Conservation (phyloP, 768 basidiomycete genomes). For the Cantharellus anzutake region DNA sequence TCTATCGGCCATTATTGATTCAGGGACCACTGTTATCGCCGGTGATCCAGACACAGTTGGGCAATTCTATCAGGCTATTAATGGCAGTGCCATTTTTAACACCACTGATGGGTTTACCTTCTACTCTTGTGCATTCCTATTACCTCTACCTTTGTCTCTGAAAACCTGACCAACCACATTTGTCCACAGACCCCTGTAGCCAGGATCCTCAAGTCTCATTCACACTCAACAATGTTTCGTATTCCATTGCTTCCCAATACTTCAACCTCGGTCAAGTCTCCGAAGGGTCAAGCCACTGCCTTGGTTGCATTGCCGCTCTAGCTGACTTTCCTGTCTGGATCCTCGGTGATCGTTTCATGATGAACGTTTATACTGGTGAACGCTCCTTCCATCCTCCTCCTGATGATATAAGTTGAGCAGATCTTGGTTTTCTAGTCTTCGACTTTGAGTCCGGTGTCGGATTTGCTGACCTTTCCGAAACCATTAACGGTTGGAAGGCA, state of each 20-base stretch:
- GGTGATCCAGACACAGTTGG: constrained; percentile 10
- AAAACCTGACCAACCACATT: not conserved
- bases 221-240: constrained; percentile 8
- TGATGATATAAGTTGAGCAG: too few relatives aligned
- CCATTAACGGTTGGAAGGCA: too few relatives aligned
- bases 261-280: constrained; percentile 16
- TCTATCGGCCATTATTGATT: constrained; percentile 17
- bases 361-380: not conserved
- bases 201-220: not conserved
- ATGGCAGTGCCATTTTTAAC: constrained; percentile 10
- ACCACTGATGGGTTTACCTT: constrained; percentile 5
- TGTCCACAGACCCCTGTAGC: constrained; percentile 1
- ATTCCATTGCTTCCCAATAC: constrained; percentile 10
- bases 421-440: too few relatives aligned
- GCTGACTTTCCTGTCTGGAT: constrained; percentile 1
- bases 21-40: constrained; percentile 15
- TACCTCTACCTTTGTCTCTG: not conserved
- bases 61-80: constrained; percentile 14
- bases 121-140: constrained; percentile 2
- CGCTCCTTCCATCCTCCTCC: too few relatives aligned
- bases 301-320: constrained; percentile 6
- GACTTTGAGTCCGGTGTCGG: too few relatives aligned
- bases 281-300: constrained; percentile 3
- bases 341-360: constrained; percentile 5
- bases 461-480: too few relatives aligned